These are phyloP conservation scores for Peronospora destructor DNA, from an alignment of 352 stramenopile genomes.

Conservation along the genomic window DNA sequence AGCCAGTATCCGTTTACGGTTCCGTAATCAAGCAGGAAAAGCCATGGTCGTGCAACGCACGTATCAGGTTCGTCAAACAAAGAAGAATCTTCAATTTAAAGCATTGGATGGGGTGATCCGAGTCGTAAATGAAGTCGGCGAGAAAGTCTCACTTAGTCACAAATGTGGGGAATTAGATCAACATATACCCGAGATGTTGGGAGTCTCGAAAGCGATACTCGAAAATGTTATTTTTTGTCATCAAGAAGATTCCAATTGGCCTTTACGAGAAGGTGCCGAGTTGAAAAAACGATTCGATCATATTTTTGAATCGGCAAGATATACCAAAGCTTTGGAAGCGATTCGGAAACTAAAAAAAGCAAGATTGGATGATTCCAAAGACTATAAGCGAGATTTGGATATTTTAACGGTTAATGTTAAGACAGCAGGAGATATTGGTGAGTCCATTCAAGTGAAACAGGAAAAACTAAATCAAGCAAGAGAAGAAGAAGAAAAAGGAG, in stretches of 20 bases:
- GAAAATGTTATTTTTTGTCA: slow-evolving; percentile 99
- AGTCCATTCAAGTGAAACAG: slow-evolving; percentile 47
- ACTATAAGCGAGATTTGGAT: slow-evolving; percentile 91
- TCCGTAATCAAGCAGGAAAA: slow-evolving; percentile 87
- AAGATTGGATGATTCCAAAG: slow-evolving; percentile 69
- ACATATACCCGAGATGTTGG: slow-evolving; percentile 91
- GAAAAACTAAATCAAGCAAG: slow-evolving; percentile 36
- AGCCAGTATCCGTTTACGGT: slow-evolving; percentile 83
- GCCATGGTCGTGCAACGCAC: slow-evolving; percentile 90
- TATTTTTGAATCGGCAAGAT: slow-evolving; percentile 98
- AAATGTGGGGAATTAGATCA: slow-evolving; percentile 94
- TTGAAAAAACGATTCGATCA: slow-evolving; percentile 99
- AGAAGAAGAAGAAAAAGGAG: slow-evolving; percentile 30
- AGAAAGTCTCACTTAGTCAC: slow-evolving; percentile 89
- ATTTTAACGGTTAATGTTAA: slow-evolving; percentile 86
- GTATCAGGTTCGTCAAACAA: slow-evolving; percentile 93
- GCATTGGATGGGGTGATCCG: slow-evolving; percentile 93
- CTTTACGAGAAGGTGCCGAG: slow-evolving; percentile 90
- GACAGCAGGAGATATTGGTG: slow-evolving; percentile 36
- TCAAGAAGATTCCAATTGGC: slow-evolving; percentile 97
- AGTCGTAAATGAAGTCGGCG: slow-evolving; percentile 83
- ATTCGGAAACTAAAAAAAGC: slow-evolving; percentile 93
- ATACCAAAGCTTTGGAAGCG: slow-evolving; percentile 96
- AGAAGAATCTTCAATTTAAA: slow-evolving; percentile 89
- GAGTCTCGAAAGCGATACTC: slow-evolving; percentile 96